Evolutionary conservation across 108 stramenopile genomes (phyloP).

Genomic region (Stephanodiscus minutulus): DNA sequence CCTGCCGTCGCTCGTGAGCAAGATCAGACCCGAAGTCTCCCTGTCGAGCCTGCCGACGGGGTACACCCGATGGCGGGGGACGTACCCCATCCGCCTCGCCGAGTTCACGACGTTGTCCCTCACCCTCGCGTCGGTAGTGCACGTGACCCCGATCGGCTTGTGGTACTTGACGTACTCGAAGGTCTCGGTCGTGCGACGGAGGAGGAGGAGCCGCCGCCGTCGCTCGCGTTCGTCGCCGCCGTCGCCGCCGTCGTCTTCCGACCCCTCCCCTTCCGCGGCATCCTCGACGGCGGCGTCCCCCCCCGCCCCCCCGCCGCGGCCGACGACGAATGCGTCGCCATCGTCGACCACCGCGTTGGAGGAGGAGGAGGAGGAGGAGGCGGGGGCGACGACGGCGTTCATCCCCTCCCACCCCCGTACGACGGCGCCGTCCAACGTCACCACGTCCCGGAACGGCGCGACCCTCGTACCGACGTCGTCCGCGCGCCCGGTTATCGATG

Average conservation of each 20-base stretch:
- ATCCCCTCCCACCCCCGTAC: conserved; percentile 70
- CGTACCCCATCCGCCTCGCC: conserved; percentile 44
- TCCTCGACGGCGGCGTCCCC: conserved; percentile 42
- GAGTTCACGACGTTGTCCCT: conserved; percentile 65
- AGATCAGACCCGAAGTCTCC: conserved; percentile 72
- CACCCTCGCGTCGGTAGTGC: conserved; percentile 73
- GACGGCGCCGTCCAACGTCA: conserved; percentile 60
- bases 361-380: too few species aligned
- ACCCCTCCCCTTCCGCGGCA: too few species aligned
- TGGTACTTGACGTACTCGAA: conserved; percentile 58
- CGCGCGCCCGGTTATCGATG: neutral
- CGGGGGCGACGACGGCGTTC: conserved; percentile 37
- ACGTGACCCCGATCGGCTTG: conserved; percentile 77
- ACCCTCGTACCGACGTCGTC: conserved; percentile 40
- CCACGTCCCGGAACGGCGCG: conserved; percentile 56
- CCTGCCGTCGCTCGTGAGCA: conserved; percentile 79
- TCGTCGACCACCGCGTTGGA: neutral
- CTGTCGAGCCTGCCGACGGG: conserved; percentile 85
- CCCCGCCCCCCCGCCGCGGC: conserved; percentile 71
- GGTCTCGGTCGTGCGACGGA: neutral
- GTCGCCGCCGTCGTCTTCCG: too few species aligned
- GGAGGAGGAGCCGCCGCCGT: neutral
- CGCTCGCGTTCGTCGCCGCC: neutral
- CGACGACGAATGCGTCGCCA: too few species aligned
- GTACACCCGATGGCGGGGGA: conserved; percentile 64